These are phyloP conservation scores for Cutaneotrichosporon sp. DNA, from an alignment of 1,284 basidiomycete genomes.

Conservation along the genomic window DNA sequence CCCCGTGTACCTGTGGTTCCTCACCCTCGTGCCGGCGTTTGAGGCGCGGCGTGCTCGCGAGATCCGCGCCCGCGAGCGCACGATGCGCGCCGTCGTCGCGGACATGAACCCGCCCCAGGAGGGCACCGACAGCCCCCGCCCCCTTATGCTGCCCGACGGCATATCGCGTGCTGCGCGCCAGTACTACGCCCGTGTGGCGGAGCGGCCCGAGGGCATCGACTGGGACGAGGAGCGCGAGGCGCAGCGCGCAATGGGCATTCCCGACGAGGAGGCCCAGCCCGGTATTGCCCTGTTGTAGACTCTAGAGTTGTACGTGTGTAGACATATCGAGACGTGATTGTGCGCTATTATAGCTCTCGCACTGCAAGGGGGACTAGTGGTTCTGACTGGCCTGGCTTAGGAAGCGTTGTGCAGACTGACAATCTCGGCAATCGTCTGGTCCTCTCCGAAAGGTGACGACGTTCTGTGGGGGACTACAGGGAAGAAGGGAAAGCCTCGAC, in stretches of 20 bases:
- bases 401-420: too few species aligned
- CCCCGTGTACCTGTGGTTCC: conserved; percentile 45
- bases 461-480: too few species aligned
- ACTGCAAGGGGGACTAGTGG: too few species aligned
- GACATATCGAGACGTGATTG: not conserved
- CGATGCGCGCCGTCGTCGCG: conserved; percentile 40
- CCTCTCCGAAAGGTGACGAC: too few species aligned
- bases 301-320: conserved; percentile 8
- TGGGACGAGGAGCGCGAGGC: conserved; percentile 53
- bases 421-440: too few species aligned
- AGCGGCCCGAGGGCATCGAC: conserved; percentile 44
- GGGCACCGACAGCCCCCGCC: not conserved
- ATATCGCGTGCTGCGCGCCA: conserved; percentile 30
- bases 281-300: conserved; percentile 15
- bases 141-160: conserved; percentile 29
- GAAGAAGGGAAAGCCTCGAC: too few species aligned
- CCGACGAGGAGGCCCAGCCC: conserved; percentile 30
- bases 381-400: too few species aligned
- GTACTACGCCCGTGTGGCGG: conserved; percentile 43
- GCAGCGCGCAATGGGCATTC: conserved; percentile 43
- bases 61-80: conserved; percentile 41
- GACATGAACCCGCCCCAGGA: conserved; percentile 19
- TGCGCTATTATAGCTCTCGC: not conserved
- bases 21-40: conserved; percentile 46
- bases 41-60: conserved; percentile 38